These are phyloP conservation scores for Hanseniaspora lachancei DNA, from an alignment of 805 yeast genomes.

Conservation along the genomic window DNA sequence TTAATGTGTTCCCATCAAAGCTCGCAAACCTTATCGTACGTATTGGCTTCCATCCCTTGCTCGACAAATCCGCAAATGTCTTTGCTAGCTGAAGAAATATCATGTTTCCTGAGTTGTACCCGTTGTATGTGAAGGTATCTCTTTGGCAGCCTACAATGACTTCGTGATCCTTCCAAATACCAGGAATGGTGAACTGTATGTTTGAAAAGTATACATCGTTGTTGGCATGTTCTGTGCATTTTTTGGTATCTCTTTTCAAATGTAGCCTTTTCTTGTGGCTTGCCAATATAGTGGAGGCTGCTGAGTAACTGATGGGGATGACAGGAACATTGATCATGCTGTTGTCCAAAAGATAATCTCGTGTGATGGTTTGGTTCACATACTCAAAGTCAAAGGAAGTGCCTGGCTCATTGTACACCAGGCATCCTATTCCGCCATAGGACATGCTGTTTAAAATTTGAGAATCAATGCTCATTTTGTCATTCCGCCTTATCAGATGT, in stretches of 20 bases:
- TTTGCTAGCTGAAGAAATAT: slow-evolving; percentile 41
- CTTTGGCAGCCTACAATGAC: slow-evolving; percentile 44
- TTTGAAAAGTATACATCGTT: slow-evolving; percentile 31
- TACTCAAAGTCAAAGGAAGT: slow-evolving; percentile 38
- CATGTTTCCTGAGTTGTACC: slow-evolving; percentile 39
- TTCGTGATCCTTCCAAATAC: slow-evolving; percentile 39
- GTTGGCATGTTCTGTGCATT: slow-evolving; percentile 31
- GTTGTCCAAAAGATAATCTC: slow-evolving; percentile 35
- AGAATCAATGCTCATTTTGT: slow-evolving; percentile 1
- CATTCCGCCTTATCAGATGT: slow-evolving; percentile 35
- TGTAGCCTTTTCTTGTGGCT: neutral
- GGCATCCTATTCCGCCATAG: slow-evolving; percentile 49
- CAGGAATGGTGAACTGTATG: slow-evolving; percentile 43
- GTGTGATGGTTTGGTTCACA: slow-evolving; percentile 41
- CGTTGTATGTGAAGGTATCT: slow-evolving; percentile 39
- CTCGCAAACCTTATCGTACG: slow-evolving; percentile 58
- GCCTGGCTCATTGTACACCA: slow-evolving; percentile 27
- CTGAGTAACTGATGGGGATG: slow-evolving; percentile 6
- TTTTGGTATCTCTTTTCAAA: neutral
- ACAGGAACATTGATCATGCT: slow-evolving; percentile 1
- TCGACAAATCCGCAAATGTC: slow-evolving; percentile 33
- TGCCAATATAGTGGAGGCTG: neutral
- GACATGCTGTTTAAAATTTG: slow-evolving; percentile 50
- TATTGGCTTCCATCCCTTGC: slow-evolving; percentile 56
- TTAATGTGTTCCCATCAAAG: slow-evolving; percentile 76